A percentile compares a stretch with the other conserved stretches of the same genome.
phyloP scores from a whole-genome alignment of 257 asterid species.

The Forsythia viridissima region DNA sequence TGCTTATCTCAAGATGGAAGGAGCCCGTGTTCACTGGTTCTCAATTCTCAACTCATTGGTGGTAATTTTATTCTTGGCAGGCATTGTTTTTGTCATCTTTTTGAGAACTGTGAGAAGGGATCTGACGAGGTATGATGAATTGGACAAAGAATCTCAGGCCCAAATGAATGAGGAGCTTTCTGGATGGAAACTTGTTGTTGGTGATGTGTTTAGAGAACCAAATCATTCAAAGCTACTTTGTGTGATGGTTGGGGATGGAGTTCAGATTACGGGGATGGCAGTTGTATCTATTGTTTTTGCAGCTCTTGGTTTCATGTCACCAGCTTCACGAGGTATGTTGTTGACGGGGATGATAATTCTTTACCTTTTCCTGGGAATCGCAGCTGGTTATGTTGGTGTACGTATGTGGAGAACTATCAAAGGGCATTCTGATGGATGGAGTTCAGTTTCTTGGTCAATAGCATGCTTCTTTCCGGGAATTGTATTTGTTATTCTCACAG shows the following conservation, averaged over 20 bases:
- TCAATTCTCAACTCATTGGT: constrained; percentile 49
- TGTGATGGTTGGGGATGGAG: constrained; percentile 50
- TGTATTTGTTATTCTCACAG: constrained; percentile 45
- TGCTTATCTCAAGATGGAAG: constrained; percentile 56
- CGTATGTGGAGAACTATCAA: constrained; percentile 44
- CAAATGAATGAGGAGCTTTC: constrained; percentile 54
- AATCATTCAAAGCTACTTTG: constrained; percentile 42
- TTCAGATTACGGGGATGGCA: constrained; percentile 48
- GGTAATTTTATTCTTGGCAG: constrained; percentile 50
- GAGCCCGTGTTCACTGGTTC: constrained; percentile 51
- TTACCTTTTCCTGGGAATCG: constrained; percentile 49
- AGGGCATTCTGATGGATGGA: constrained; percentile 46
- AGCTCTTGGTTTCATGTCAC: constrained; percentile 53
- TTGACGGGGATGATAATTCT: constrained; percentile 49
- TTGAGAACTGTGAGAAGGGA: constrained; percentile 54
- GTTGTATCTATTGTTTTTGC: constrained; percentile 48
- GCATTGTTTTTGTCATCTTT: constrained; percentile 49
- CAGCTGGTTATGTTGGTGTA: constrained; percentile 44
- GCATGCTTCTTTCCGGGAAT: constrained; percentile 58
- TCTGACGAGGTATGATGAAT: constrained; percentile 49
- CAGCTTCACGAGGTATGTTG: constrained; percentile 55
- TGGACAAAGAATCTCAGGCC: constrained; percentile 54
- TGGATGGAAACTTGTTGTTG: constrained; percentile 57
- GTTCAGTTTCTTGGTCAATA: constrained; percentile 43
- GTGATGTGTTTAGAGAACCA: constrained; percentile 56